Percentiles rank a stretch among this genome's conserved stretches.
These are phyloP conservation scores for Extremus antarcticus DNA, from an alignment of 495 filamentous ascomycete species.

Conservation along the genomic window DNA sequence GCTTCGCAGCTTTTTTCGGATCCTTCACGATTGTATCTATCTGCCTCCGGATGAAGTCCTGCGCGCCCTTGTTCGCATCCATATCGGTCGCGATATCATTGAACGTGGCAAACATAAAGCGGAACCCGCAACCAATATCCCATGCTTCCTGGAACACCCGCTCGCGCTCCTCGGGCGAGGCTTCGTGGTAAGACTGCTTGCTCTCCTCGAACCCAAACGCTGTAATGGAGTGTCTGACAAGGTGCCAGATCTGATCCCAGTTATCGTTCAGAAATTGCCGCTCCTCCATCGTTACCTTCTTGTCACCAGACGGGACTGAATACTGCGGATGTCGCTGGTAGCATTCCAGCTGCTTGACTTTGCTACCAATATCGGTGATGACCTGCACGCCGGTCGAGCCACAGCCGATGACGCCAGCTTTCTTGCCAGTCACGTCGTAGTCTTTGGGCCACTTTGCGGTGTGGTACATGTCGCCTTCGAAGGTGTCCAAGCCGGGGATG, in stretches of 20 bases:
- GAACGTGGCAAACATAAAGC: conserved; percentile 13
- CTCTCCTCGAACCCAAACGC: conserved; percentile 19
- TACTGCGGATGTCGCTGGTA: conserved; percentile 23
- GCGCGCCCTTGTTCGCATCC: conserved; percentile 17
- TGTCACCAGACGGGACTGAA: conserved; percentile 14
- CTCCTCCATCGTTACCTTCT: conserved; percentile 10
- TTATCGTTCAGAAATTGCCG: conserved; percentile 24
- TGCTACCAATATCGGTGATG: conserved; percentile 16
- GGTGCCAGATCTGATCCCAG: conserved; percentile 28
- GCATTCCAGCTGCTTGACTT: conserved; percentile 15
- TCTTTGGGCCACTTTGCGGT: conserved; percentile 39
- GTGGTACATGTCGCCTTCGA: conserved; percentile 41
- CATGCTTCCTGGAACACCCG: conserved; percentile 14
- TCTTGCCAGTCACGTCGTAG: conserved; percentile 11
- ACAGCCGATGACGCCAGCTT: conserved; percentile 19
- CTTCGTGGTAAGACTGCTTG: conserved; percentile 9
- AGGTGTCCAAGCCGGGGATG: conserved; percentile 27
- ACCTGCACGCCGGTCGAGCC: conserved; percentile 21
- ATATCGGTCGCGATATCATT: conserved; percentile 16
- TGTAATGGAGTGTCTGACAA: conserved; percentile 4
- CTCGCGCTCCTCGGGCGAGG: conserved; percentile 12
- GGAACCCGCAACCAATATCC: conserved; percentile 12
- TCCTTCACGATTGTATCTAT: conserved; percentile 20
- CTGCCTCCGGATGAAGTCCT: conserved; percentile 14
- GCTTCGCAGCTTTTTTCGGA: conserved; percentile 17